Evolutionary conservation across 192 early-diverging fungal genomes (phyloP), one percentile per base, ranked within the genome.

Genomic region (Dispira parvispora): DNA sequence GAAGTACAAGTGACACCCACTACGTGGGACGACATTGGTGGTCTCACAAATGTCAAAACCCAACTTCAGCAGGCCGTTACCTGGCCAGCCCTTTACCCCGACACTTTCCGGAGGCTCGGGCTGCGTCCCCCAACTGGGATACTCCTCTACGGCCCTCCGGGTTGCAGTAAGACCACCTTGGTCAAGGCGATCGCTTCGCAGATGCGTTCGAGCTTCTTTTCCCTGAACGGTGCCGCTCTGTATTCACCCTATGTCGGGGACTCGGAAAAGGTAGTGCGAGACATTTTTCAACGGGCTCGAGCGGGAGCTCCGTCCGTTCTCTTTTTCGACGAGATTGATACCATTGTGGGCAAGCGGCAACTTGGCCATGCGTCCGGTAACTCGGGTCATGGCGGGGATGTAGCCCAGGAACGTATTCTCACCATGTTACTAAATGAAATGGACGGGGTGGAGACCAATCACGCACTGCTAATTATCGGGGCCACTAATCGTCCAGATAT

Each of bases 251-350:
- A 67, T 76, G 85, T 94, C 9, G 91, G 91, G 10, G 91, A 94
- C 62, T 89, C 90, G 10, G 91, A 94, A 69, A 77, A 77, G 64
- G 74, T 79, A 69, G 85, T 98, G 45, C 78, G 93, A 13, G 71
- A 79, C 11, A 76, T 81, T 9, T 98, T 98, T 66, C 80, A 85
- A 43, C 73, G 82, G 23, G 96, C 96, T 0, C 76, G 94, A 5
- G 64, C 87, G 0, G 71, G 84, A 0, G 72, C 80, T 11, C 96
- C 96, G 2, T 80, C 89, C 5, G 80, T 99, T 16, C 73, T 99
- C 43, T 99, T 99, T 73, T 79, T 99, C 45, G 96, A 99, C 73
- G 96, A 99, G 70, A 80, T 96, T 45, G 96, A 99, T 47, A 85
- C 94, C 0, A 87, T 99, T 63, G 94, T 96, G 0, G 96, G 96